phyloP scores from a whole-genome alignment of 225 moss, liverwort and hornwort genomes.

The Takakia lepidozioides region DNA sequence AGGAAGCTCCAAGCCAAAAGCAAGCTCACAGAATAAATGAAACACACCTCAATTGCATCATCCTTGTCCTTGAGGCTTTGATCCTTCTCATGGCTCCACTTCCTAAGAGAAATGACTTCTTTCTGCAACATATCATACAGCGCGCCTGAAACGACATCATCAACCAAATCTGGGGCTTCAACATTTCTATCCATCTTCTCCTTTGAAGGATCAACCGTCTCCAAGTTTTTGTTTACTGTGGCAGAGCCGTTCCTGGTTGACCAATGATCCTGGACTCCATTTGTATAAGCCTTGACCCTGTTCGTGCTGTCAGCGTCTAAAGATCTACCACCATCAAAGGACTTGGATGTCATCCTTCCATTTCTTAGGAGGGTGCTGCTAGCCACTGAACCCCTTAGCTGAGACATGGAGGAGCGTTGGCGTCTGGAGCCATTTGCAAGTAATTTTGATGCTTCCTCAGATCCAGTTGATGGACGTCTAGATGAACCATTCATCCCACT shows the following conservation, averaged over 20 bases:
- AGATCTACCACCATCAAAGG: constrained; percentile 51
- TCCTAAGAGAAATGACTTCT: constrained; percentile 46
- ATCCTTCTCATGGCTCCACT: constrained; percentile 54
- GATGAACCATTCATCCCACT: constrained; percentile 36
- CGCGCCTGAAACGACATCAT: constrained; percentile 45
- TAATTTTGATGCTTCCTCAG: constrained; percentile 38
- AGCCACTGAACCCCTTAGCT: constrained; percentile 36
- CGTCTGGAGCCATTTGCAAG: constrained; percentile 49
- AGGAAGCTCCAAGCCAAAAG: background rate
- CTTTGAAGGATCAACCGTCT: constrained; percentile 16
- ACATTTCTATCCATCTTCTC: constrained; percentile 13
- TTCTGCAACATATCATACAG: constrained; percentile 70
- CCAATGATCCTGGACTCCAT: constrained; percentile 48
- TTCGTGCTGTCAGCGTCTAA: constrained; percentile 27
- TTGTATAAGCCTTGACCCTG: constrained; percentile 39
- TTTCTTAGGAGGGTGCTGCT: constrained; percentile 36
- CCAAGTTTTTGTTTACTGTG: constrained; percentile 14
- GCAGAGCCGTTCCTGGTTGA: constrained; percentile 26
- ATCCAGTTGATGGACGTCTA: constrained; percentile 28
- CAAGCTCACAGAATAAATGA: no score
- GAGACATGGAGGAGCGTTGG: constrained; percentile 42
- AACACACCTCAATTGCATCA: constrained; percentile 48
- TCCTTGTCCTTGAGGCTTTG: constrained; percentile 57
- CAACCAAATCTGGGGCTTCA: constrained; percentile 13
- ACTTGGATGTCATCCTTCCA: constrained; percentile 49